Evolutionary conservation across 2,329 filamentous ascomycete genomes (phyloP).

Genomic region (Ophiostoma pallidulum): DNA sequence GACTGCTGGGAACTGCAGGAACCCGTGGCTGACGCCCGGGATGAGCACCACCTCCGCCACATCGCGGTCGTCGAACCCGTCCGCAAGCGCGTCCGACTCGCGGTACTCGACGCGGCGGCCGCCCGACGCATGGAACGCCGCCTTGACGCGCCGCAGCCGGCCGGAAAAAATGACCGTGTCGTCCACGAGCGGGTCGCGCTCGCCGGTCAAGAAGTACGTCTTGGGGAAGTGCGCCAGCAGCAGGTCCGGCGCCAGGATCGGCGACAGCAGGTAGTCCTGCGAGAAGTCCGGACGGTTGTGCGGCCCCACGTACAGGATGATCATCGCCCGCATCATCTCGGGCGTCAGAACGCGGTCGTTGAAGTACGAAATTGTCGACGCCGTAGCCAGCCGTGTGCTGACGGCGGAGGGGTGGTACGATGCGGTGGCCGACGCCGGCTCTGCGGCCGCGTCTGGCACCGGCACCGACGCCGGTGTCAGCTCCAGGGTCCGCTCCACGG

Average conservation of each 20-base stretch:
- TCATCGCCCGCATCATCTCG: conserved; percentile 99
- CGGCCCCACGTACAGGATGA: conserved; percentile 91
- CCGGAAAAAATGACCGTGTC: conserved; percentile 96
- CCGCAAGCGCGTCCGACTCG: conserved; percentile 33
- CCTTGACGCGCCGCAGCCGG: conserved; percentile 70
- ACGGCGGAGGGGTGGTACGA: conserved; percentile 51
- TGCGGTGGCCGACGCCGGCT: conserved; percentile 18
- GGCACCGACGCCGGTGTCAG: neutral
- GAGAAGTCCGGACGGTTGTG: conserved; percentile 89
- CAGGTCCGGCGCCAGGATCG: conserved; percentile 77
- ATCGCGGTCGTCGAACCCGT: conserved; percentile 57
- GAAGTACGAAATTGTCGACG: conserved; percentile 97
- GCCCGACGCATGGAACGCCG: conserved; percentile 39
- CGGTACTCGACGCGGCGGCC: conserved; percentile 43
- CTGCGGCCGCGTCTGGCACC: neutral
- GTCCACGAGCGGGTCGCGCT: conserved; percentile 89
- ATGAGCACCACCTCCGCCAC: conserved; percentile 76
- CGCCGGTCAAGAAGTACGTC: conserved; percentile 87
- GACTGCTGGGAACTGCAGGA: conserved; percentile 79
- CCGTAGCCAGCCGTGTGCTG: conserved; percentile 82
- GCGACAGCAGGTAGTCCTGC: conserved; percentile 83
- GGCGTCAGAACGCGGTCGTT: conserved; percentile 90
- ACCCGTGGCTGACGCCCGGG: conserved; percentile 85
- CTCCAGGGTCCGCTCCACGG: neutral
- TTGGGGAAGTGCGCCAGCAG: conserved; percentile 84